Base-by-base conservation (phyloP, 306 rosid genomes). In the Comarum palustre region DNA sequence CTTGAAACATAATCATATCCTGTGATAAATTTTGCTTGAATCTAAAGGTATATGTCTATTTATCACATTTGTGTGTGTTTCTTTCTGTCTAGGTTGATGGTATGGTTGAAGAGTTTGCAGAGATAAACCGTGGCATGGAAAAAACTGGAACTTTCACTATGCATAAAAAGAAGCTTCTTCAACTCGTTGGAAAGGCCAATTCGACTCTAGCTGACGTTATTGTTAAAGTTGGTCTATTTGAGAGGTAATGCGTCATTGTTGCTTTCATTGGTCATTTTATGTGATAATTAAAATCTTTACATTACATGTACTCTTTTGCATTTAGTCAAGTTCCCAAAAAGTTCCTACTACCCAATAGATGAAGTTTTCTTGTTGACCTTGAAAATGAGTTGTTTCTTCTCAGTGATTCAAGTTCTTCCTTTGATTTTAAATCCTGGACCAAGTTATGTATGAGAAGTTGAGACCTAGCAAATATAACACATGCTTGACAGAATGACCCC, bases 111-210 rank as follows among this genome's bases (percentile, higher is more conserved):
- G 98, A 91, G 87, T 94, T 94, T 72, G 88, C 98, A 4, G 86
- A 86, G 66, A 89, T 91, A 88, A 94, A 91, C 64, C 98, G 98
- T 39, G 92, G 94, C 74, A 91, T 94, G 98, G 97, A 94, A 85
- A 94, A 94, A 84, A 86, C 96, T 29, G 98, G 97, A 80, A 91
- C 98, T 62, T 91, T 94, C 85, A 91, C 97, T 2, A 94, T 94
- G 99, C 83, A 89, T 78, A 94, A 94, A 81, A 94, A 89, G 89
- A 94, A 94, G 82, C 97, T 94, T 64, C 91, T 94, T 78, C 96
- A 88, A 78, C 97, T 94, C 39, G 99, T 94, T 75, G 99, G 99
- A 52, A 94, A 91, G 88, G 99, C 99, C 52, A 94, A 94, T 78
- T 91, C 97, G 39, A 87, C 88, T 81, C 85, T 94, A 74, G 99